Percentiles rank a stretch among this genome's conserved stretches.
Evolutionary conservation across 805 yeast species (phyloP).

Genomic region (Cyberlindnera maritima): DNA sequence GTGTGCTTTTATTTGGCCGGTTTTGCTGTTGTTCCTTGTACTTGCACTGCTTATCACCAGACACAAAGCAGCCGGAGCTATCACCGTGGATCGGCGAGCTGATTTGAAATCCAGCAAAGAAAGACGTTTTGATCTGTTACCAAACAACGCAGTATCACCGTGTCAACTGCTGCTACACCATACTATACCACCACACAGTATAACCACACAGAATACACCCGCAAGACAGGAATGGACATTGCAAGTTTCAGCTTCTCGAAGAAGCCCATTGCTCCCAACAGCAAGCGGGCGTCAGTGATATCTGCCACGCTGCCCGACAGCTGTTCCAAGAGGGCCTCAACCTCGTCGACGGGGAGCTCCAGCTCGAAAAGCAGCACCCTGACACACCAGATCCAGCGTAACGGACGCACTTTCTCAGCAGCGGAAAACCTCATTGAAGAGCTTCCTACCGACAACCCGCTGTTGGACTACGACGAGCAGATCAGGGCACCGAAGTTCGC

Average conservation of each 20-base stretch:
- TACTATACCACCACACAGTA: too few relatives aligned
- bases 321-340: constrained; percentile 5
- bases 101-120: too few relatives aligned
- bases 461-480: constrained; percentile 28
- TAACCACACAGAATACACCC: too few relatives aligned
- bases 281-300: constrained; percentile 23
- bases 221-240: constrained; percentile 11
- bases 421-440: constrained; percentile 12
- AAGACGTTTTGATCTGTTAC: too few relatives aligned
- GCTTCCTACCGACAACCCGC: constrained; percentile 25
- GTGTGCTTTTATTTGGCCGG: too few relatives aligned
- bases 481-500: constrained; percentile 30
- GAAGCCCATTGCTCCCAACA: constrained; percentile 22
- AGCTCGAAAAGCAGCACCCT: constrained; percentile 4
- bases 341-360: constrained; percentile 8
- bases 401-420: constrained; percentile 6
- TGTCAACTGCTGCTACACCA: too few relatives aligned
- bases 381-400: constrained; percentile 7
- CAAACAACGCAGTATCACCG: too few relatives aligned
- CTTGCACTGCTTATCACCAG: too few relatives aligned
- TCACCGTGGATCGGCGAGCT: too few relatives aligned
- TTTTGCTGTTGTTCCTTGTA: too few relatives aligned
- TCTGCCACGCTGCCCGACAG: constrained; percentile 23
- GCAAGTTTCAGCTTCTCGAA: constrained; percentile 27
- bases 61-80: neutral